A percentile compares a stretch with the other conserved stretches of the same genome.
Conservation (phyloP, 2,329 filamentous ascomycete species). For the Aspergillus arachidicola region DNA sequence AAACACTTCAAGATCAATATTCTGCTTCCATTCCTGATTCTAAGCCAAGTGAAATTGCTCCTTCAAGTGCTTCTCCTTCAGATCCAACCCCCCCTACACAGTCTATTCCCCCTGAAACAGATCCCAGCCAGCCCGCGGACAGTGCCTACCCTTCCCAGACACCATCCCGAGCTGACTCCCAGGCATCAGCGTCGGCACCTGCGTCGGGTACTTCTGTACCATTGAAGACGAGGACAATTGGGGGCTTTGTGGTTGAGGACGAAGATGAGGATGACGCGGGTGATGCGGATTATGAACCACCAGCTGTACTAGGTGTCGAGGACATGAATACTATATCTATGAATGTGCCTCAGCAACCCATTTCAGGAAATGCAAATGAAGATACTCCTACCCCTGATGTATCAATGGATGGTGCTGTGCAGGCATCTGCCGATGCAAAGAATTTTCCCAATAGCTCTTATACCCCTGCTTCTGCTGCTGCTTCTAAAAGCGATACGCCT, state of each 20-base stretch:
- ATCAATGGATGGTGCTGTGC: slow-evolving; percentile 61
- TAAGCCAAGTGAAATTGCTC: slow-evolving; percentile 33
- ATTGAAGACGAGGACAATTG: slow-evolving; percentile 56
- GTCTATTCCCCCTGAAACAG: slow-evolving; percentile 28
- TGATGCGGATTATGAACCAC: slow-evolving; percentile 57
- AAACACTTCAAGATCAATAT: slow-evolving; percentile 48
- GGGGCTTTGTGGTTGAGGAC: slow-evolving; percentile 66
- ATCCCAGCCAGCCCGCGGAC: slow-evolving; percentile 32
- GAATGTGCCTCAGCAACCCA: slow-evolving; percentile 55
- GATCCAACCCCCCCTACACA: slow-evolving; percentile 26
- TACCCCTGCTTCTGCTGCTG: slow-evolving; percentile 47
- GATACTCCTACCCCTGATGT: slow-evolving; percentile 60
- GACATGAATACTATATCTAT: slow-evolving; percentile 52
- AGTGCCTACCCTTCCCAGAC: slow-evolving; percentile 33
- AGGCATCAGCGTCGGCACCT: slow-evolving; percentile 34
- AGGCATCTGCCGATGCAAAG: slow-evolving; percentile 51
- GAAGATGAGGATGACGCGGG: slow-evolving; percentile 59
- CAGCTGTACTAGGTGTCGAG: slow-evolving; percentile 53
- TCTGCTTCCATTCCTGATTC: slow-evolving; percentile 33
- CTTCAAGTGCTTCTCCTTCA: slow-evolving; percentile 27
- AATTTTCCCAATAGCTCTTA: slow-evolving; percentile 56
- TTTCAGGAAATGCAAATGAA: slow-evolving; percentile 60
- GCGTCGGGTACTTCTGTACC: slow-evolving; percentile 36
- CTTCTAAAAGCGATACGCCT: slow-evolving; percentile 46
- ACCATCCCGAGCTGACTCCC: slow-evolving; percentile 39